phyloP scores from a whole-genome alignment of 768 basidiomycete genomes.

The Termitomyces sp. region DNA sequence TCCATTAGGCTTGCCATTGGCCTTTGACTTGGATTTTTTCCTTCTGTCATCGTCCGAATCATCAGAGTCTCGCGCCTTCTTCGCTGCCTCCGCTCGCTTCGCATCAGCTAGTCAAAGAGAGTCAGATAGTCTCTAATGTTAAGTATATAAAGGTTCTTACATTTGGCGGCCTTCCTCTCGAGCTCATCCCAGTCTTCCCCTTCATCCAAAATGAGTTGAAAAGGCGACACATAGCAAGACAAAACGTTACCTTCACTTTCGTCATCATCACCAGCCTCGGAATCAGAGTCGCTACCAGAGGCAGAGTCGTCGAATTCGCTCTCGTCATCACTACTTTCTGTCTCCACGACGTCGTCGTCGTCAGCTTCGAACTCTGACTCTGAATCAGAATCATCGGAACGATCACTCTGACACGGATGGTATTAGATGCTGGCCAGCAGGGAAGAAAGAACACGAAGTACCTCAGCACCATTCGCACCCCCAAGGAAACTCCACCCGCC shows the following conservation, averaged over 20 bases:
- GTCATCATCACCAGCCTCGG: constrained; percentile 54
- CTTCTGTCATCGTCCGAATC: constrained; percentile 48
- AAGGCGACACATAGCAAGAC: constrained; percentile 10
- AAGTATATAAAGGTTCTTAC: constrained; percentile 32
- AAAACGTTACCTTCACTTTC: constrained; percentile 54
- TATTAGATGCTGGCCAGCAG: constrained; percentile 1
- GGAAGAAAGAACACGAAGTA: constrained; percentile 22
- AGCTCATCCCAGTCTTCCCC: constrained; percentile 97
- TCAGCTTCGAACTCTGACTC: constrained; percentile 57
- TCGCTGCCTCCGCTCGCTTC: constrained; percentile 40
- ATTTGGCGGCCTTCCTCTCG: constrained; percentile 88
- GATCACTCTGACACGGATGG: constrained; percentile 32
- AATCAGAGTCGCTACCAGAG: constrained; percentile 61
- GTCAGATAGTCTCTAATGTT: constrained; percentile 18
- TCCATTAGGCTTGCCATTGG: constrained; percentile 27
- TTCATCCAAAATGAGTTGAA: constrained; percentile 17
- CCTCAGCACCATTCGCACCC: constrained; percentile 66
- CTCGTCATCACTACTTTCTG: constrained; percentile 50
- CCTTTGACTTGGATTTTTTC: constrained; percentile 42
- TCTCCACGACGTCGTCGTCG: constrained; percentile 52
- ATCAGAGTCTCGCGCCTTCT: constrained; percentile 44
- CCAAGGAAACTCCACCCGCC: constrained; percentile 96
- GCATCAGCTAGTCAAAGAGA: constrained; percentile 40
- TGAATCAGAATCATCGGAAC: constrained; percentile 42
- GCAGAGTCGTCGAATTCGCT: constrained; percentile 71